These are phyloP conservation scores for Aspergillus fijiensis DNA, from an alignment of 2,329 filamentous ascomycete species.

Conservation along the genomic window DNA sequence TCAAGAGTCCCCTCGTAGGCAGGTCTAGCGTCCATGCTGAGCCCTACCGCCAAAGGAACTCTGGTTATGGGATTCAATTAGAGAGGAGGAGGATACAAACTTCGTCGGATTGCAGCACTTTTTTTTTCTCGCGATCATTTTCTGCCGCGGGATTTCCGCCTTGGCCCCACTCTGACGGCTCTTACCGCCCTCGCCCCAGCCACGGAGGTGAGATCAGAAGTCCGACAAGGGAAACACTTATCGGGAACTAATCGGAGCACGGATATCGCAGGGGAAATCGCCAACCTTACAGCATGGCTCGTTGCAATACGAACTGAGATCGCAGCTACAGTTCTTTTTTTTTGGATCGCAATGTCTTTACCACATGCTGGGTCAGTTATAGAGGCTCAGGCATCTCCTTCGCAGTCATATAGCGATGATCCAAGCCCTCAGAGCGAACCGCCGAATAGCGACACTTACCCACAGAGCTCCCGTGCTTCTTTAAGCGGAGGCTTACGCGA, in stretches of 20 bases:
- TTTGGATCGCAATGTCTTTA: constrained; percentile 30
- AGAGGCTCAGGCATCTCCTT: constrained; percentile 17
- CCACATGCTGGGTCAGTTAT: constrained; percentile 22
- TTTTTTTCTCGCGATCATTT: constrained; percentile 32
- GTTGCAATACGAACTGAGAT: constrained; percentile 16
- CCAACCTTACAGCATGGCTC: constrained; percentile 13
- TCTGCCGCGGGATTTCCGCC: constrained; percentile 25
- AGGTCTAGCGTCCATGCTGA: constrained; percentile 41
- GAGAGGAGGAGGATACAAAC: constrained; percentile 16
- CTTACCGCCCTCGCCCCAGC: constrained; percentile 30
- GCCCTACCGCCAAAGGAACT: constrained; percentile 36
- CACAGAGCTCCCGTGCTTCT: constrained; percentile 22
- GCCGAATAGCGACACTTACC: constrained; percentile 21
- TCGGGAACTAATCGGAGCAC: constrained; percentile 6
- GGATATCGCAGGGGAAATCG: constrained; percentile 5
- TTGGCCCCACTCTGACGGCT: constrained; percentile 25
- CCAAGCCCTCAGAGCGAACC: constrained; percentile 19
- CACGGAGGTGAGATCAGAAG: constrained; percentile 30
- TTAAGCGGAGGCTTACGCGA: constrained; percentile 34
- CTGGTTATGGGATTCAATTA: constrained; percentile 29
- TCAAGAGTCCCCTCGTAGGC: constrained; percentile 53
- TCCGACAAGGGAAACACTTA: constrained; percentile 17
- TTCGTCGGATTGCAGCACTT: constrained; percentile 23
- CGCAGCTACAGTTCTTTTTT: neutral
- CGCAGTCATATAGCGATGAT: constrained; percentile 13